These are phyloP conservation scores for Camelina sativa DNA, from an alignment of 345 rosid species.

Conservation along the genomic window DNA sequence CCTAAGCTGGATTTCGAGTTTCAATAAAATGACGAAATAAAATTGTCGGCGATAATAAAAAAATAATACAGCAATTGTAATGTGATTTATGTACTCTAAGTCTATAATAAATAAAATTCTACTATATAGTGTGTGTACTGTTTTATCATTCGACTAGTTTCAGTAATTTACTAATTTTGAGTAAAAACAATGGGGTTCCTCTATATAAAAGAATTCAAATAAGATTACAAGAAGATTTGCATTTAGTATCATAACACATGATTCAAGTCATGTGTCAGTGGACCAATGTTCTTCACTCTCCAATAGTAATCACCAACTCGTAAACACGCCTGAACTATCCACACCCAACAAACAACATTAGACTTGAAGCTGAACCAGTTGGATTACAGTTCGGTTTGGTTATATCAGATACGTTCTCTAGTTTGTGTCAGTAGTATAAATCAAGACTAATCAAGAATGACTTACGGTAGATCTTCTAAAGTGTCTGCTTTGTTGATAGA, in stretches of 20 bases:
- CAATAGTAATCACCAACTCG: constrained; percentile 62
- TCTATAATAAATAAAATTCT: background rate
- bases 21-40: background rate
- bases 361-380: background rate
- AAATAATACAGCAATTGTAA: background rate
- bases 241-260: constrained; percentile 23
- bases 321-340: constrained; percentile 62
- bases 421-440: background rate
- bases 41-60: background rate
- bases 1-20: background rate
- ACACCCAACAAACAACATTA: constrained; percentile 21
- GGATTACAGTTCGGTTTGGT: background rate
- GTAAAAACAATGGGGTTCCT: constrained; percentile 2
- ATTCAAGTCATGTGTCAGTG: constrained; percentile 34
- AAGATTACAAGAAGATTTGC: constrained; percentile 8
- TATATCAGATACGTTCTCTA: background rate
- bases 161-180: background rate
- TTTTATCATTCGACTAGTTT: background rate
- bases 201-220: background rate
- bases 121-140: background rate
- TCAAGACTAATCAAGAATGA: constrained; percentile 9
- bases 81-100: no score
- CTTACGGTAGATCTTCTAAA: constrained; percentile 83
- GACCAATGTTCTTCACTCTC: constrained; percentile 46
- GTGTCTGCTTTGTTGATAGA: constrained; percentile 74